Percentiles rank a stretch among this genome's conserved stretches.
phyloP scores from a whole-genome alignment of 2,329 filamentous ascomycete genomes.

The Dichotomopilus funicola region DNA sequence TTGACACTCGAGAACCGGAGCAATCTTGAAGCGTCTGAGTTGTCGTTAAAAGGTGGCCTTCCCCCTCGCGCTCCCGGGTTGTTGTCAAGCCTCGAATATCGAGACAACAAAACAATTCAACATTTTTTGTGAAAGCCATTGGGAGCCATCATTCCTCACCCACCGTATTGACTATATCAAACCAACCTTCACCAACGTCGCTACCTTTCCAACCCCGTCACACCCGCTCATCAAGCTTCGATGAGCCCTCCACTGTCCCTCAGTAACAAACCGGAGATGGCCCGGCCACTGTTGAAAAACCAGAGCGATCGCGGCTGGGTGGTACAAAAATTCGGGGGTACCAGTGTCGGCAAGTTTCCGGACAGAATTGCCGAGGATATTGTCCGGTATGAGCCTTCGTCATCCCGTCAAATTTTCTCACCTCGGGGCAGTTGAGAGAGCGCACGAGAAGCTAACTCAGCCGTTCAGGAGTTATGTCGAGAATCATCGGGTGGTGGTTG shows the following conservation, averaged over 20 bases:
- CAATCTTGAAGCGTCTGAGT: background rate
- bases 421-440: background rate
- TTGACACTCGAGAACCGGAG: background rate
- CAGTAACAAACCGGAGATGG: slow-evolving; percentile 20
- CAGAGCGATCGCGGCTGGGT: slow-evolving; percentile 56
- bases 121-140: slow-evolving; percentile 7
- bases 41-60: slow-evolving; percentile 7
- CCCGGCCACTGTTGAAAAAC: slow-evolving; percentile 24
- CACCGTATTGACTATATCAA: background rate
- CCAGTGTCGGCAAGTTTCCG: slow-evolving; percentile 90
- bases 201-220: background rate
- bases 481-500: slow-evolving; percentile 74
- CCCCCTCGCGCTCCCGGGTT: background rate
- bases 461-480: slow-evolving; percentile 50
- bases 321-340: slow-evolving; percentile 93
- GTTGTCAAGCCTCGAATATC: background rate
- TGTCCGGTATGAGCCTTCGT: slow-evolving; percentile 43
- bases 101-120: background rate
- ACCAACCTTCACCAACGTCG: background rate
- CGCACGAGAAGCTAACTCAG: slow-evolving; percentile 1
- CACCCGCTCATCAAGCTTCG: slow-evolving; percentile 6
- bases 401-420: background rate
- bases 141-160: background rate
- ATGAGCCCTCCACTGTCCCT: slow-evolving; percentile 14
- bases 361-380: slow-evolving; percentile 67